Evolutionary conservation across 768 basidiomycete genomes (phyloP).

Genomic region (Dioszegia aurantiaca): DNA sequence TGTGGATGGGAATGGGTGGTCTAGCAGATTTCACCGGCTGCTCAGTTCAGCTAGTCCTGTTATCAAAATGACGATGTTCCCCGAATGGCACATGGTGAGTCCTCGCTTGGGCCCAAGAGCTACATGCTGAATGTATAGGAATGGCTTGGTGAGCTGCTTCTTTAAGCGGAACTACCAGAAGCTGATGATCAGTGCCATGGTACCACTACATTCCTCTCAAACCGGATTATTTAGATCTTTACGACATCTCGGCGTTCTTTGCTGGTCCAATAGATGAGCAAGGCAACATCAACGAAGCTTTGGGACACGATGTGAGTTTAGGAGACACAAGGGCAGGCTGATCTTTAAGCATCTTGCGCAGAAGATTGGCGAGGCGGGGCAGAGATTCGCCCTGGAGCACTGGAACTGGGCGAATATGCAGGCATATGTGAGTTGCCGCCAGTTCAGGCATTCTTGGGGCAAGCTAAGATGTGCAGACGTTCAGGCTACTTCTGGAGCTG

Average conservation of each 20-base stretch:
- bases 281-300: constrained; percentile 57
- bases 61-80: constrained; percentile 70
- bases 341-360: constrained; percentile 40
- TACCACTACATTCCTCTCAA: constrained; percentile 70
- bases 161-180: neutral
- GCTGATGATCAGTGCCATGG: constrained; percentile 58
- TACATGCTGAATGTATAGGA: constrained; percentile 20
- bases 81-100: constrained; percentile 62
- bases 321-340: neutral
- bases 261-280: constrained; percentile 57
- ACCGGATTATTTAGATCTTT: constrained; percentile 64
- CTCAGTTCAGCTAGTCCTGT: constrained; percentile 64
- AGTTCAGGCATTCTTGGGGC: neutral
- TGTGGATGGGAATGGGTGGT: constrained; percentile 60
- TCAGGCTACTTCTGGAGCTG: constrained; percentile 46
- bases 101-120: neutral
- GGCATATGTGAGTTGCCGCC: constrained; percentile 37
- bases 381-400: constrained; percentile 45
- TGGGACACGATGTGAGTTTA: constrained; percentile 59
- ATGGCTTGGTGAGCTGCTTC: constrained; percentile 33
- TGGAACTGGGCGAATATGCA: constrained; percentile 52
- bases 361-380: constrained; percentile 50
- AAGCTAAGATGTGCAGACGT: constrained; percentile 31
- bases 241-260: constrained; percentile 72
- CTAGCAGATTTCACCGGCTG: constrained; percentile 66